Conservation (phyloP, 2,329 filamentous ascomycete species). For the Sporothrix luriei region DNA sequence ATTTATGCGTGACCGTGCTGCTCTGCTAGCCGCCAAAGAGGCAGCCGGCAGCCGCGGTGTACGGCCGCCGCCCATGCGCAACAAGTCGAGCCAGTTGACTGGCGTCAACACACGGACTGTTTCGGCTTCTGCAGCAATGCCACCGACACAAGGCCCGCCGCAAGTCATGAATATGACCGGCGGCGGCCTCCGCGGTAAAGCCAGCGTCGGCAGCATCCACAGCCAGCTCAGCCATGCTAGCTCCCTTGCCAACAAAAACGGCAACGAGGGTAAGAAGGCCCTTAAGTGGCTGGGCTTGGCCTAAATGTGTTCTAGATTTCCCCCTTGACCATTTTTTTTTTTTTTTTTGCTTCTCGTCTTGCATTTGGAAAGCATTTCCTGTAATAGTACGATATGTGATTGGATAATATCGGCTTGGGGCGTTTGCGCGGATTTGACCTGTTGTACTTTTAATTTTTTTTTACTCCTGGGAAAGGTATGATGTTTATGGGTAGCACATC, state of each 20-base stretch:
- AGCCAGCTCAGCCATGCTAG: conserved; percentile 34
- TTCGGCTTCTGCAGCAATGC: background rate
- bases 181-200: background rate
- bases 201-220: conserved; percentile 24
- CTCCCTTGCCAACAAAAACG: conserved; percentile 33
- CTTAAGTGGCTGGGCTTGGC: conserved; percentile 57
- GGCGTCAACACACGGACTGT: conserved; percentile 22
- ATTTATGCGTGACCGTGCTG: conserved; percentile 41
- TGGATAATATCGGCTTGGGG: background rate
- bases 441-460: background rate
- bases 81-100: conserved; percentile 21
- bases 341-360: background rate
- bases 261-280: conserved; percentile 47
- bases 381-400: conserved; percentile 11
- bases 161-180: background rate
- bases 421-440: background rate
- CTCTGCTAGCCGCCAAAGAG: conserved; percentile 35
- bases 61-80: background rate
- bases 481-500: background rate
- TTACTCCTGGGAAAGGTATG: background rate
- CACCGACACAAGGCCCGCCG: background rate
- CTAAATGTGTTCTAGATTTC: background rate
- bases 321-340: background rate
- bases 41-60: background rate
- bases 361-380: background rate